Conservation (phyloP, 2,329 filamentous ascomycete genomes). For the Pestalotiopsis sp. region DNA sequence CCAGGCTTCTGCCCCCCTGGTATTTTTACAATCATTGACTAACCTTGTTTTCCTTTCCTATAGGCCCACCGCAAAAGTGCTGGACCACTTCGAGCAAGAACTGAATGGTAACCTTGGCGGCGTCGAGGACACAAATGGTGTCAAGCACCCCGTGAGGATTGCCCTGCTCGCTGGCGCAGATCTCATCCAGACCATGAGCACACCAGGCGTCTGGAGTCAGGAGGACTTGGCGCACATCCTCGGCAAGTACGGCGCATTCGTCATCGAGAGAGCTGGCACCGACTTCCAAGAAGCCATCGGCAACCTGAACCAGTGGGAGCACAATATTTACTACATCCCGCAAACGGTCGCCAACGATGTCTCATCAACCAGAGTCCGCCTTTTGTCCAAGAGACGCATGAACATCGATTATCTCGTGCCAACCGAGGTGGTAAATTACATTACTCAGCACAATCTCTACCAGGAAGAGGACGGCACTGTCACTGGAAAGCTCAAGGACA, state of each 20-base stretch:
- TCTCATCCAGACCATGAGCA: conserved; percentile 74
- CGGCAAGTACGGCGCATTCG: conserved; percentile 76
- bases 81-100: conserved; percentile 90
- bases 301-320: conserved; percentile 78
- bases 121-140: conserved; percentile 68
- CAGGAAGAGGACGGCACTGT: conserved; percentile 25
- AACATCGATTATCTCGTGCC: conserved; percentile 79
- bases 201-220: conserved; percentile 77
- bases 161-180: conserved; percentile 81
- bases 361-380: conserved; percentile 78
- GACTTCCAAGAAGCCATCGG: conserved; percentile 86
- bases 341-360: conserved; percentile 88
- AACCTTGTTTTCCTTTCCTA: neutral
- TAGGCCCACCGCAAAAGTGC: conserved; percentile 77
- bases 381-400: conserved; percentile 79
- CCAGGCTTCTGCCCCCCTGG: too few relatives aligned
- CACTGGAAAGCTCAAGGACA: conserved; percentile 28
- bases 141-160: conserved; percentile 69
- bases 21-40: neutral
- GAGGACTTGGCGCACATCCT: conserved; percentile 88
- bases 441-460: conserved; percentile 69
- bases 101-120: conserved; percentile 81
- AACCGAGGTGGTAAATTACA: conserved; percentile 74
- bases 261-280: conserved; percentile 85
- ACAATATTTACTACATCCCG: conserved; percentile 86